A percentile compares a stretch with the other conserved stretches of the same genome.
Evolutionary conservation across 2,329 filamentous ascomycete species (phyloP).

Genomic region (Xylariaceae sp.): DNA sequence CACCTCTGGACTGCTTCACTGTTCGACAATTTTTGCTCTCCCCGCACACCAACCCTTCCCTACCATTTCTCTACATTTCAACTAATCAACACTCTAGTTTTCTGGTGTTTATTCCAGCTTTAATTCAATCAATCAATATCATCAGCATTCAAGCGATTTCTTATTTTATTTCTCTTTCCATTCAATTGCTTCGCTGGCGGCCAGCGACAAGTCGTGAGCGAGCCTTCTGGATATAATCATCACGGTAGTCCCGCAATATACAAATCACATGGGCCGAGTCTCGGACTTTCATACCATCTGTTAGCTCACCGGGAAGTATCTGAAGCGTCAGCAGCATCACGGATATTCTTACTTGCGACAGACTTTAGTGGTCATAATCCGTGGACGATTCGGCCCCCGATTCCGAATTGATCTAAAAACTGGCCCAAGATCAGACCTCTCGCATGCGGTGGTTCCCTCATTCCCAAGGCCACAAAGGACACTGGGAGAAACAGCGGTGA

Average conservation of each 20-base stretch:
- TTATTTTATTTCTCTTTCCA: neutral
- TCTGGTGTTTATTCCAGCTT: neutral
- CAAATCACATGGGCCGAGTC: neutral
- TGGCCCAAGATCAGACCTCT: neutral
- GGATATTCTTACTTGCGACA: too few species aligned
- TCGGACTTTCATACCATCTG: constrained; percentile 3
- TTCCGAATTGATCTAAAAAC: neutral
- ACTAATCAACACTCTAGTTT: neutral
- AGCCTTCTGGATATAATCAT: constrained; percentile 10
- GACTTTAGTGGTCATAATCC: too few species aligned
- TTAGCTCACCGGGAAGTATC: constrained; percentile 10
- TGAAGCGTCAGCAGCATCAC: too few species aligned
- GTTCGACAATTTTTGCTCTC: constrained; percentile 2
- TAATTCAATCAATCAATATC: neutral
- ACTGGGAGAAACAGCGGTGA: constrained; percentile 14
- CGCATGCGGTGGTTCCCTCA: neutral
- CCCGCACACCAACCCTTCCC: neutral
- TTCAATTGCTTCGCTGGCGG: constrained; percentile 1
- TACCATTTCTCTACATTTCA: neutral
- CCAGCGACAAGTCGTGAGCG: constrained; percentile 2
- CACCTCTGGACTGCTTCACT: constrained; percentile 3
- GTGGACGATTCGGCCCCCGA: neutral
- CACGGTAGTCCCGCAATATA: constrained; percentile 8
- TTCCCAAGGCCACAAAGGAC: constrained; percentile 7
- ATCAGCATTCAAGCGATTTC: constrained; percentile 1